Conservation (phyloP, 2,329 filamentous ascomycete genomes). For the Trichoderma sp. region DNA sequence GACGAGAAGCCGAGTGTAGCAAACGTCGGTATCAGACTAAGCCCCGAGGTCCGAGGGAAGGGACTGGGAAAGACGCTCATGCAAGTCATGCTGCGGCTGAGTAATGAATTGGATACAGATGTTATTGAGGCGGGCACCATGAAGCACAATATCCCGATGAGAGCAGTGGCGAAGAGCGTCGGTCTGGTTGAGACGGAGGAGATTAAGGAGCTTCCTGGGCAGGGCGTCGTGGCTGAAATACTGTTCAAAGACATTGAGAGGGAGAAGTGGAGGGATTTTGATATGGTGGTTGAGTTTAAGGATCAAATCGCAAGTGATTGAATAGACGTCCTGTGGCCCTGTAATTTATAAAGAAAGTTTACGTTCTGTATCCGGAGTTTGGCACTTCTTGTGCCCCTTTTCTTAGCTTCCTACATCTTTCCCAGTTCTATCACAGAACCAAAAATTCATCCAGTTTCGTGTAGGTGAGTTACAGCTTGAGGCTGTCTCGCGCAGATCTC, state of each 20-base stretch:
- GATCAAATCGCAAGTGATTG: not conserved
- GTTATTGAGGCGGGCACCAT: not conserved
- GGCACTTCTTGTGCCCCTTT: too few species aligned
- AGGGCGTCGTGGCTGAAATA: not conserved
- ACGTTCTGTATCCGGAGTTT: too few species aligned
- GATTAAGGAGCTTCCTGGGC: not conserved
- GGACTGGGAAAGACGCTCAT: not conserved
- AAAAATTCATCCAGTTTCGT: too few species aligned
- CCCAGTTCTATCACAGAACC: too few species aligned
- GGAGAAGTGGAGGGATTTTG: not conserved
- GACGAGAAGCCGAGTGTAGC: not conserved
- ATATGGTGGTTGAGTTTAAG: not conserved
- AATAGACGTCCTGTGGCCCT: too few species aligned
- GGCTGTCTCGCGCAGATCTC: too few species aligned
- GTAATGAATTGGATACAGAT: not conserved
- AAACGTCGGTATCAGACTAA: not conserved
- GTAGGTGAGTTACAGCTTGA: too few species aligned
- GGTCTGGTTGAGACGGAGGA: not conserved
- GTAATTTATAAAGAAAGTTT: not conserved
- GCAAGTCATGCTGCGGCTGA: not conserved
- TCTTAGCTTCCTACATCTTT: too few species aligned
- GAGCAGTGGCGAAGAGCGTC: not conserved
- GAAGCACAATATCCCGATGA: not conserved
- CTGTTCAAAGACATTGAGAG: not conserved
- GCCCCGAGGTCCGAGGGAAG: not conserved